A percentile compares a stretch with the other conserved stretches of the same genome.
Conservation (phyloP, 352 stramenopile genomes). For the Pythium chondricola region DNA sequence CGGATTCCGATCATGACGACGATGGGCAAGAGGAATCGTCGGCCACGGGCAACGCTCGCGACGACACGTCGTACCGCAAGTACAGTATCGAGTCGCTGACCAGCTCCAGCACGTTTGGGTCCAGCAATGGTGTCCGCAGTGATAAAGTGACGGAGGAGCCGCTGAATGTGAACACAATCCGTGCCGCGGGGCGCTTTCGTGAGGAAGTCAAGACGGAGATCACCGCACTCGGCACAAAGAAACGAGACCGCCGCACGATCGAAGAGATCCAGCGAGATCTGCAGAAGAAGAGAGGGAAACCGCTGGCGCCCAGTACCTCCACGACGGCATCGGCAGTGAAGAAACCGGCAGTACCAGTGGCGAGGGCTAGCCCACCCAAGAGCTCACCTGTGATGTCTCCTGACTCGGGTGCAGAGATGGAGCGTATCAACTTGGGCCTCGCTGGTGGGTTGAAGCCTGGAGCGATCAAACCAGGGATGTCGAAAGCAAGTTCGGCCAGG, state of each 20-base stretch:
- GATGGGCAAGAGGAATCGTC: slow-evolving; percentile 16
- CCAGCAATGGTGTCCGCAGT: slow-evolving; percentile 4
- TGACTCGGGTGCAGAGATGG: slow-evolving; percentile 30
- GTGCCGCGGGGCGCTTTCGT: slow-evolving; percentile 58
- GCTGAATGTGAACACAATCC: slow-evolving; percentile 69
- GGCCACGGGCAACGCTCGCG: no score
- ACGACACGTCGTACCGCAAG: no score
- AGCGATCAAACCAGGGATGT: slow-evolving; percentile 41
- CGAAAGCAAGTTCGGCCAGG: slow-evolving; percentile 45
- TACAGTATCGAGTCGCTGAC: slow-evolving; percentile 31
- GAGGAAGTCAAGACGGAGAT: slow-evolving; percentile 44
- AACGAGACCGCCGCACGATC: slow-evolving; percentile 81
- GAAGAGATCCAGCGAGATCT: slow-evolving; percentile 84
- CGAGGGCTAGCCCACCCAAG: slow-evolving; percentile 46
- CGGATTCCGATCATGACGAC: slow-evolving; percentile 46
- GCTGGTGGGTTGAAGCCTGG: neutral
- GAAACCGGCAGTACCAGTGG: slow-evolving; percentile 24
- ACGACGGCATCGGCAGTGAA: slow-evolving; percentile 12
- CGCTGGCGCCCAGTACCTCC: neutral
- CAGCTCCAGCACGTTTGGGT: slow-evolving; percentile 11
- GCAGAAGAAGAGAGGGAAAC: slow-evolving; percentile 43
- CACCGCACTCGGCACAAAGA: slow-evolving; percentile 81
- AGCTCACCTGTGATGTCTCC: slow-evolving; percentile 66
- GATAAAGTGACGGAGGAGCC: slow-evolving; percentile 26
- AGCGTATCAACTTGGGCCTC: slow-evolving; percentile 21